Evolutionary conservation across 371 early-diverging fungal genomes (phyloP), one percentile per base, ranked within the genome.

Genomic region (Mortierella sp.): DNA sequence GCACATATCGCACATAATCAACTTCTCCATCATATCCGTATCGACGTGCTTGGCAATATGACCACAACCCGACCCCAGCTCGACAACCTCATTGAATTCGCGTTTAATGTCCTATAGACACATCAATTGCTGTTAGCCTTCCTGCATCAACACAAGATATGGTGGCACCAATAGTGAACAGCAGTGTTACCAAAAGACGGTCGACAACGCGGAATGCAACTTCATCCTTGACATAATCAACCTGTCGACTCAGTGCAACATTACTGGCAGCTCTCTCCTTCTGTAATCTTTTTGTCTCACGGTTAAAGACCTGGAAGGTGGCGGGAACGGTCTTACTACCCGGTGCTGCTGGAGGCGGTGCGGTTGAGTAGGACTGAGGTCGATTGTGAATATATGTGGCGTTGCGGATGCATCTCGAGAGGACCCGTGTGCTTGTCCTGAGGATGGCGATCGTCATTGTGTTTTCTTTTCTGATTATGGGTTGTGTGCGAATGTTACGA

Each of bases 151-250:
- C n/a, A n/a, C n/a, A n/a, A n/a, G n/a, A n/a, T n/a, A n/a, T n/a
- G n/a, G n/a, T n/a, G n/a, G n/a, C n/a, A n/a, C n/a, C n/a, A n/a
- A n/a, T n/a, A n/a, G n/a, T n/a, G n/a, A n/a, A n/a, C n/a, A n/a
- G n/a, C n/a, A n/a, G n/a, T 24, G 79, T 64, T 82, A 94, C 94
- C 85, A 94, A 64, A 30, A 98, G 79, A 32, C 97, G 85, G 73
- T 98, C 98, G 5, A 92, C 94, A 4, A 98, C 82, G 34, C 96
- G 82, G 27, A 86, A 86, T 7, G 97, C 97, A 6, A 96, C 87
- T 62, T 96, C 97, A 80, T 97, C 95, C 62, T 89, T 92, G 26
- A 98, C 82, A 69, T 98, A 98, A 80, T 98, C 97, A 1, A 90
- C 92, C n/a, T 87, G 82, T 9, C 93, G 89, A 59, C 92, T 91